Base-by-base conservation (phyloP, 805 yeast species). In the Pichia deserticola region DNA sequence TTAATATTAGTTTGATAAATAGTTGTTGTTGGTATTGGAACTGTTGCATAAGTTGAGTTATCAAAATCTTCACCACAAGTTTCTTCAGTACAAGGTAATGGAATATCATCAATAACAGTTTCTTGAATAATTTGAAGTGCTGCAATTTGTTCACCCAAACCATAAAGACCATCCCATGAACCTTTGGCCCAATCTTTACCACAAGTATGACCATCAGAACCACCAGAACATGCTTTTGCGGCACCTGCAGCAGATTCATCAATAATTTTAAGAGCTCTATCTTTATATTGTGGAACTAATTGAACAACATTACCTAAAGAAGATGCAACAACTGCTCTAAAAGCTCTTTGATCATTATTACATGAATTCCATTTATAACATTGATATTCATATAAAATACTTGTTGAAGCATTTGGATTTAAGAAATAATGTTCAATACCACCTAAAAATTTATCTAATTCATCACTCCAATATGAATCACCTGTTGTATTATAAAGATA, bases 91-190 rank as follows among this genome's bases (percentile, higher is more conserved):
- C 54, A 44, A 25, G 57, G 57, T 5, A 30, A 12, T 13, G 36
- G n/a, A 7, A 45, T 39, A 6, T 36, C 20, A 2, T 33, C 25
- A 20, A 54, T 52, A 68, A 67, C 93, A 86, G 1, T 89, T 44
- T 72, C 73, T 54, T 75, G 78, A 44, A 86, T 77, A 1, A 74
- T 74, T 63, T 85, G 92, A 50, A 84, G 68, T 0, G 95, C 89
- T 43, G 75, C 66, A 77, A 86, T 81, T 65, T 86, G 89, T 65
- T 86, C 95, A 57, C 93, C 93, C 30, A 86, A 68, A 30, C 95
- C 93, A 60, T 76, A 86, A 42, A 58, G 51, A 0, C 79, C 83
- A 64, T 86, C 93, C 79, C 84, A 77, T 15, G 77, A 79, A 8
- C 68, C 64, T 5, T 61, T 52, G 11, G 71, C 62, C 95, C 95